Evolutionary conservation across 2,329 filamentous ascomycete species (phyloP).

Genomic region (Lithohypha guttulata): DNA sequence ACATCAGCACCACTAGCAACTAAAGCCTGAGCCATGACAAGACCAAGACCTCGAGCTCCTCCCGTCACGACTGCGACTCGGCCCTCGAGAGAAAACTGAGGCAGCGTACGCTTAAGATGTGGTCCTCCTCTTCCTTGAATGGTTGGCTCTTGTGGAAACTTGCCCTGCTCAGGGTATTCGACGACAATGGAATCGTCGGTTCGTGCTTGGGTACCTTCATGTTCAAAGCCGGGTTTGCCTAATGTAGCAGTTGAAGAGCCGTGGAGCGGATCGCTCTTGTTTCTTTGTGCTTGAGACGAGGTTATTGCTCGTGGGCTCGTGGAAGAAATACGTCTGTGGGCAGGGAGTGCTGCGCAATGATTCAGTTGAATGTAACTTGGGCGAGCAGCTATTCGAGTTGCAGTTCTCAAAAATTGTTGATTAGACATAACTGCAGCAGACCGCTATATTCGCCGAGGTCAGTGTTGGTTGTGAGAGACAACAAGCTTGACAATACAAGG

Average conservation of each 20-base stretch:
- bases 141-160: constrained; percentile 60
- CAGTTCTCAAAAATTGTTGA: not conserved
- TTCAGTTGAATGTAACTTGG: not conserved
- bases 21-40: constrained; percentile 88
- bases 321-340: constrained; percentile 11
- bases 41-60: constrained; percentile 74
- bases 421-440: not conserved
- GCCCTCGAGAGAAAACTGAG: constrained; percentile 75
- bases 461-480: too few relatives aligned
- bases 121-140: constrained; percentile 66
- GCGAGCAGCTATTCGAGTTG: not conserved
- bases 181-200: constrained; percentile 70
- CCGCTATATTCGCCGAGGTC: too few relatives aligned
- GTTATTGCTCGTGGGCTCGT: constrained; percentile 7
- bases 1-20: constrained; percentile 80
- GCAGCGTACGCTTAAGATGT: constrained; percentile 75
- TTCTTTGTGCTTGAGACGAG: constrained; percentile 8
- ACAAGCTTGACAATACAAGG: too few relatives aligned
- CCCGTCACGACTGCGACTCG: constrained; percentile 80
- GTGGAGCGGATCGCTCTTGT: constrained; percentile 20
- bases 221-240: constrained; percentile 26
- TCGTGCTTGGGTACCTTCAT: constrained; percentile 62
- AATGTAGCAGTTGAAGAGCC: constrained; percentile 21
- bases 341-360: not conserved
- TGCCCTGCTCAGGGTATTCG: constrained; percentile 61